Percentiles rank a stretch among this genome's conserved stretches.
Evolutionary conservation across 2,329 filamentous ascomycete genomes (phyloP).

Genomic region (Aureobasidium lini): DNA sequence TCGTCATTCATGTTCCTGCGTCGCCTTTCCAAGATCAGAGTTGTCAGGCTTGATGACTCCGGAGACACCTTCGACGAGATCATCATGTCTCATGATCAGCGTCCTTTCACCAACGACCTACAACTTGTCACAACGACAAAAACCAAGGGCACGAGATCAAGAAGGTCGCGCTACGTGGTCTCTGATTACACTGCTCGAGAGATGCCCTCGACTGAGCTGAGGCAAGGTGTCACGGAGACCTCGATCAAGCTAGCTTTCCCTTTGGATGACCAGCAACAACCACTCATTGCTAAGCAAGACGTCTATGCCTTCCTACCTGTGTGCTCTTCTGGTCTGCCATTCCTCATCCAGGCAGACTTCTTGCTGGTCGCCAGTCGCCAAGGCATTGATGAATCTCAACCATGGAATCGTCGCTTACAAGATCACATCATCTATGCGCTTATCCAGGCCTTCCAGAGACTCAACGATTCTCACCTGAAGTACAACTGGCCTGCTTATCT

Average conservation of each 20-base stretch:
- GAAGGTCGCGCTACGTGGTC: constrained; percentile 6
- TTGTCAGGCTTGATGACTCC: constrained; percentile 12
- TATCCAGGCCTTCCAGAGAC: background rate
- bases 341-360: constrained; percentile 21
- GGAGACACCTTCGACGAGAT: background rate
- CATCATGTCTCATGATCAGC: background rate
- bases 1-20: constrained; percentile 27
- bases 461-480: constrained; percentile 14
- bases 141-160: background rate
- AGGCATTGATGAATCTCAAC: constrained; percentile 10
- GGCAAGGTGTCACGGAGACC: constrained; percentile 15
- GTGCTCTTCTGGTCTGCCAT: constrained; percentile 20
- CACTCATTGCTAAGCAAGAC: constrained; percentile 9
- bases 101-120: background rate
- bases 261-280: constrained; percentile 10
- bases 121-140: background rate
- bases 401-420: constrained; percentile 15
- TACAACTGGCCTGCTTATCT: constrained; percentile 16
- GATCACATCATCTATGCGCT: constrained; percentile 10
- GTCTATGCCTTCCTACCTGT: constrained; percentile 23
- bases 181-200: background rate
- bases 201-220: constrained; percentile 18
- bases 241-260: constrained; percentile 22
- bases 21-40: constrained; percentile 21
- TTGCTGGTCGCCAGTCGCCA: constrained; percentile 17